Conservation (phyloP, 164 flowering plant genomes). For the Liquidambar formosana region DNA sequence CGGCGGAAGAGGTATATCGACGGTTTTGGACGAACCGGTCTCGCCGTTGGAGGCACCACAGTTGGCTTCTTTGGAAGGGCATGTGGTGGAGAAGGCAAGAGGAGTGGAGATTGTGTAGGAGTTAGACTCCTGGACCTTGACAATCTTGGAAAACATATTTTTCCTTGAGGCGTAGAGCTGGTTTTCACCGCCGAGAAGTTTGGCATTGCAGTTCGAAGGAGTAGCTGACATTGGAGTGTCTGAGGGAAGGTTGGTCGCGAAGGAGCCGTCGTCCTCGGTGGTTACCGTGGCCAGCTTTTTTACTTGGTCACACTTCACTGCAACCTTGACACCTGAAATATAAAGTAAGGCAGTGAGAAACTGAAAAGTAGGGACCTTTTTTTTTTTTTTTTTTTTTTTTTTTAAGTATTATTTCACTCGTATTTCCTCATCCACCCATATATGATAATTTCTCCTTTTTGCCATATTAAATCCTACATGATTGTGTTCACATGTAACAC, state of each 20-base stretch:
- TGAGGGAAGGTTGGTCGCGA: conserved; percentile 41
- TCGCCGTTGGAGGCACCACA: neutral
- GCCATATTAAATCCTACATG: too few species aligned
- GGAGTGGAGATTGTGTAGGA: conserved; percentile 50
- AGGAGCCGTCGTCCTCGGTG: conserved; percentile 47
- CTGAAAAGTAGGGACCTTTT: neutral
- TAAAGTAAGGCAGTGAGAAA: neutral
- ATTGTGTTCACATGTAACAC: too few species aligned
- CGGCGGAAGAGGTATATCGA: conserved; percentile 62
- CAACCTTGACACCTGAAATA: conserved; percentile 45
- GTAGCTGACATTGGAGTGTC: conserved; percentile 5
- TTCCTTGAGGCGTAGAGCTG: conserved; percentile 43
- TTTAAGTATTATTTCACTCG: too few species aligned
- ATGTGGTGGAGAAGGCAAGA: conserved; percentile 43
- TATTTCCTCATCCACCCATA: too few species aligned
- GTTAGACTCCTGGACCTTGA: conserved; percentile 15
- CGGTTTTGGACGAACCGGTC: conserved; percentile 52
- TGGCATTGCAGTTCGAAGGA: conserved; percentile 50
- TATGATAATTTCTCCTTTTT: too few species aligned
- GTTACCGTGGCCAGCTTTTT: conserved; percentile 36
- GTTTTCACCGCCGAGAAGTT: conserved; percentile 57
- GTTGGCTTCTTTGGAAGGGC: too few species aligned
- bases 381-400: too few species aligned
- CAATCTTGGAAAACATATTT: conserved; percentile 33
- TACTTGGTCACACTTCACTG: conserved; percentile 56